Conservation (phyloP, 169 alveolate genomes). For the Plasmodium cynomolgi region DNA sequence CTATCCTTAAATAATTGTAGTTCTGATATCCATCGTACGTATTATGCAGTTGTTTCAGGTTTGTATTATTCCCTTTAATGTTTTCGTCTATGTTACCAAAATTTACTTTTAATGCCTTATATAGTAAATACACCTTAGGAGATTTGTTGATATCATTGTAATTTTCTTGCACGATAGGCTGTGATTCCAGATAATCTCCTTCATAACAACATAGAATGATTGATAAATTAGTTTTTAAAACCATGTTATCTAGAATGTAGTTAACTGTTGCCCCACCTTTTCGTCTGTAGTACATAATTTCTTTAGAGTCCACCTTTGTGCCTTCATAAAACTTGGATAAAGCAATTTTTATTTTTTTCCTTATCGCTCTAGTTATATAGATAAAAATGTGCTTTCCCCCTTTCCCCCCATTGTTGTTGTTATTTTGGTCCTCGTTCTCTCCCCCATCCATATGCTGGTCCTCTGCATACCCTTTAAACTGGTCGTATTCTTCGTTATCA, state of each 20-base stretch:
- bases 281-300: conserved; percentile 14
- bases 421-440: neutral
- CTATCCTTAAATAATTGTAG: conserved; percentile 29
- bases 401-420: neutral
- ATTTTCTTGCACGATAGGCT: neutral
- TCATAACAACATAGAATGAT: conserved; percentile 41
- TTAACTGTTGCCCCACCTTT: conserved; percentile 10
- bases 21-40: neutral
- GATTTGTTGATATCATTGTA: neutral
- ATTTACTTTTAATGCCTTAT: conserved; percentile 1
- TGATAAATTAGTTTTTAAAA: neutral
- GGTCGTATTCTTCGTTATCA: neutral
- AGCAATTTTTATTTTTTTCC: conserved; percentile 9
- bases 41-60: conserved; percentile 24
- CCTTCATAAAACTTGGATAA: conserved; percentile 1
- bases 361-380: neutral
- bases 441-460: neutral
- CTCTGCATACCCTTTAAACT: neutral
- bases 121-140: neutral
- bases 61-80: neutral
- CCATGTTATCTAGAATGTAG: conserved; percentile 16
- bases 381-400: neutral
- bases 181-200: conserved; percentile 20
- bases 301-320: neutral
- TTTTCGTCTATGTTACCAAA: conserved; percentile 18